Evolutionary conservation across 2,329 filamentous ascomycete genomes (phyloP).

Genomic region (Monosporascus cannonballus): DNA sequence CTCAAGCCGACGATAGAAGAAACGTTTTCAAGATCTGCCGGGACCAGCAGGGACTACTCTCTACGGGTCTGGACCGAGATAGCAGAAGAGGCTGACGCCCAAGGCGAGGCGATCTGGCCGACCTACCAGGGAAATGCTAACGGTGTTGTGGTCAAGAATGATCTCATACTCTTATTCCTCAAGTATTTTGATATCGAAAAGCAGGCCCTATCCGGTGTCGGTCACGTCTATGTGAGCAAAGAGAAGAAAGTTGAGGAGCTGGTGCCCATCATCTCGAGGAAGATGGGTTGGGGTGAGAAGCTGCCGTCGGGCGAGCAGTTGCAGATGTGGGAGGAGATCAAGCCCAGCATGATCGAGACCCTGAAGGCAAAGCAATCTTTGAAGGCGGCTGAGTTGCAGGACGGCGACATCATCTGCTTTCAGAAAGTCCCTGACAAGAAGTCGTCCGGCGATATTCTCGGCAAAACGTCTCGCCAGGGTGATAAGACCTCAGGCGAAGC

Average conservation of each 20-base stretch:
- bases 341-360: conserved; percentile 91
- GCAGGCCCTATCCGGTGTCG: conserved; percentile 70
- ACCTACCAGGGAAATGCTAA: conserved; percentile 53
- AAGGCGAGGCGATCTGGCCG: conserved; percentile 69
- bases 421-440: conserved; percentile 58
- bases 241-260: conserved; percentile 85
- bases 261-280: conserved; percentile 66
- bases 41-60: conserved; percentile 57
- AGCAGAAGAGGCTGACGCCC: conserved; percentile 56
- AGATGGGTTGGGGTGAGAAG: conserved; percentile 82
- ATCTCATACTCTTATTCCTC: conserved; percentile 75
- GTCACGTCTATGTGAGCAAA: conserved; percentile 81
- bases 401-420: conserved; percentile 95
- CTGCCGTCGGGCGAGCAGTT: conserved; percentile 56
- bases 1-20: conserved; percentile 73
- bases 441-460: conserved; percentile 30
- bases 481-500: conserved; percentile 33
- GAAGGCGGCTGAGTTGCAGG: conserved; percentile 87
- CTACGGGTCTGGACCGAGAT: conserved; percentile 86
- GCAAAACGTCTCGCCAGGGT: conserved; percentile 32
- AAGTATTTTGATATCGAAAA: conserved; percentile 81
- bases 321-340: conserved; percentile 93
- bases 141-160: conserved; percentile 51
- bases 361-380: conserved; percentile 89
- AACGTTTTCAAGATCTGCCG: conserved; percentile 42